Base-by-base conservation (phyloP, 1,284 basidiomycete species). In the Malassezia psittaci region DNA sequence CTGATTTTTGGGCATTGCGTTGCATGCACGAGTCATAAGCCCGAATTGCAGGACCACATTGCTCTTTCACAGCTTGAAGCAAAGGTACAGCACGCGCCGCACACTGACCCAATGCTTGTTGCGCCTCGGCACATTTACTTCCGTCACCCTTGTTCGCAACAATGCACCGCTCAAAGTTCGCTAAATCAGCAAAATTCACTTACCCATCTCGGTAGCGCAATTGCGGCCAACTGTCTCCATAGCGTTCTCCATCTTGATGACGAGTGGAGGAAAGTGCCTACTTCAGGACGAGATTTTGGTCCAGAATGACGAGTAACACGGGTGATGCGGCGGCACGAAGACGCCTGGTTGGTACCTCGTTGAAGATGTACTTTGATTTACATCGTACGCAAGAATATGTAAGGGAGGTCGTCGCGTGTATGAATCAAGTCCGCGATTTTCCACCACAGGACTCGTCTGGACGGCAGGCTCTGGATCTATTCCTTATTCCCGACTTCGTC, bases 311-410 rank as follows among this genome's bases (percentile, higher is more conserved):
- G 24, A 29, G 24, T 29, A 29, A 7, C 24, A 29, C 24, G 24
- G 24, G 24, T 29, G 24, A 29, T 29, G 24, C 24, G 7, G 12
- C 11, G 29, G 19, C 21, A 29, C 52, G 52, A 10, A 49, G 51
- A 19, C 61, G 63, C 15, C 60, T 71, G 33, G 69, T 71, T 33
- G 69, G 67, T 51, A 67, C 68, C 10, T 69, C 67, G 33, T 60
- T 63, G 59, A 70, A 70, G 50, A 72, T 70, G 68, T 70, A 72
- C 65, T 70, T 72, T 57, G 69, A 72, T 54, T 37, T 67, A 5
- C 47, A 55, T 29, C 58, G 57, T 34, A 68, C 65, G 29, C 49
- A 40, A 15, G 16, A 43, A 1, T 68, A 68, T 32, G 45, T 18
- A 19, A 45, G 15, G 2, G 29, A 36, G 15, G 37, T 54, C 12